Base-by-base conservation (phyloP, 371 early-diverging fungal species). In the Choanephora cucurbitarum region DNA sequence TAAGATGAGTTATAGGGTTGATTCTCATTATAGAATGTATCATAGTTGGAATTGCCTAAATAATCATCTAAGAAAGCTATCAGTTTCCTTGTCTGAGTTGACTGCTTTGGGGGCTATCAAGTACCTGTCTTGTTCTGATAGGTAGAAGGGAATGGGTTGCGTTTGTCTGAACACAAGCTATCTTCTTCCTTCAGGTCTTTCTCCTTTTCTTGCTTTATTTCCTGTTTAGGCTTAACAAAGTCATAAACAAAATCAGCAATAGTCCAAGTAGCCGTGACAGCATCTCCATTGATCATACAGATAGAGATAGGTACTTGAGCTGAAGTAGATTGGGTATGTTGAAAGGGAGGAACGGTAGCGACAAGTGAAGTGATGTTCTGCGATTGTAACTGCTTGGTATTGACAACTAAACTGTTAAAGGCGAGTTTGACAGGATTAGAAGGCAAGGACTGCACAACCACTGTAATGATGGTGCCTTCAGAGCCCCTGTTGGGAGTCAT, bases 301-400 rank as follows among this genome's bases (percentile, higher is more conserved):
- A 72, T 54, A n/a, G 60, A 65, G 9, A 68, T 49, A 13, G 68
- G 68, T 1, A 67, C 59, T 44, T 51, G 55, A 31, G 56, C 14
- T 19, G 56, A 37, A 23, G 61, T 43, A 15, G 60, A 21, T 10
- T 41, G 45, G 17, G 51, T 46, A 23, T 50, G 45, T 41, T 49
- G 33, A 33, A 55, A 50, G 14, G 56, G 57, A n/a, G 68, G 72
- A 1, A 62, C 63, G 11, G 63, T 52, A 31, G 68, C 72, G 6
- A 59, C 63, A 17, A 72, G 44, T 2, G 68, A 65, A 11, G 63
- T 72, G 21, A 68, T 62, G 28, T 57, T 62, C 43, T 61, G 67
- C n/a, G 52, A 52, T 40, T 56, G 62, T 55, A 67, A 54, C 31
- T 67, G 70, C 44, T 67, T 69, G 3, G 73, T 73, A 5, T 70